Evolutionary conservation across 2,329 filamentous ascomycete genomes (phyloP).

Genomic region (Kalaharituber pfeilii): DNA sequence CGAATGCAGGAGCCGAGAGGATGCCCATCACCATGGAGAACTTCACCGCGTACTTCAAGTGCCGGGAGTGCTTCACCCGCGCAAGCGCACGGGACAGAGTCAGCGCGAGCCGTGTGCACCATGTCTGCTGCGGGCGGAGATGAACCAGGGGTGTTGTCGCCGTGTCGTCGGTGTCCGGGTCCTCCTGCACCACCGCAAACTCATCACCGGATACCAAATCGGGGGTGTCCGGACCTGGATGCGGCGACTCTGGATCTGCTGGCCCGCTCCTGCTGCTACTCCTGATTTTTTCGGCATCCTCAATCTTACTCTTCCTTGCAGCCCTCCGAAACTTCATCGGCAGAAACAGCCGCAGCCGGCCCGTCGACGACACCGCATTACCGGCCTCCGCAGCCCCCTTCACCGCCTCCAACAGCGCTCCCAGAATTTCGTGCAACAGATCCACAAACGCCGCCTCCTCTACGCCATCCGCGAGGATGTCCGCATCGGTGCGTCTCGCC

Average conservation of each 20-base stretch:
- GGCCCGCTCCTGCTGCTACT: no score
- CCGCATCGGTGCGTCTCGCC: neutral
- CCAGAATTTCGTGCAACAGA: conserved; percentile 12
- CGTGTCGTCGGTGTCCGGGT: neutral
- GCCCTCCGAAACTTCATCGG: conserved; percentile 1
- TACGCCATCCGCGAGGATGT: neutral
- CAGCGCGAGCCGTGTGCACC: neutral
- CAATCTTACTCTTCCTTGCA: neutral
- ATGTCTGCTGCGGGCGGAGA: neutral
- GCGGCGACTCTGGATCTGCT: neutral
- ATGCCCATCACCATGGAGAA: conserved; percentile 17
- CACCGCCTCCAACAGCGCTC: conserved; percentile 14
- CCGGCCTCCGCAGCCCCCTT: conserved; percentile 10
- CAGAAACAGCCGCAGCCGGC: neutral
- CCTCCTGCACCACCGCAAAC: no score
- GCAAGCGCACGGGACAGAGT: conserved; percentile 8
- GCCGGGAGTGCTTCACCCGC: conserved; percentile 14
- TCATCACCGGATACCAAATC: neutral
- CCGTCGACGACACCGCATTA: conserved; percentile 4
- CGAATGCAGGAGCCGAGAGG: conserved; percentile 15
- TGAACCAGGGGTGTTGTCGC: neutral
- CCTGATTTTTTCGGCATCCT: neutral
- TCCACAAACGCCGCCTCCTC: conserved; percentile 16
- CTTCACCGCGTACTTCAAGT: conserved; percentile 18
- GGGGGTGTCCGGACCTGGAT: neutral